These are phyloP conservation scores for Ophiocytium majus DNA, from an alignment of 352 stramenopile genomes.

Conservation along the genomic window DNA sequence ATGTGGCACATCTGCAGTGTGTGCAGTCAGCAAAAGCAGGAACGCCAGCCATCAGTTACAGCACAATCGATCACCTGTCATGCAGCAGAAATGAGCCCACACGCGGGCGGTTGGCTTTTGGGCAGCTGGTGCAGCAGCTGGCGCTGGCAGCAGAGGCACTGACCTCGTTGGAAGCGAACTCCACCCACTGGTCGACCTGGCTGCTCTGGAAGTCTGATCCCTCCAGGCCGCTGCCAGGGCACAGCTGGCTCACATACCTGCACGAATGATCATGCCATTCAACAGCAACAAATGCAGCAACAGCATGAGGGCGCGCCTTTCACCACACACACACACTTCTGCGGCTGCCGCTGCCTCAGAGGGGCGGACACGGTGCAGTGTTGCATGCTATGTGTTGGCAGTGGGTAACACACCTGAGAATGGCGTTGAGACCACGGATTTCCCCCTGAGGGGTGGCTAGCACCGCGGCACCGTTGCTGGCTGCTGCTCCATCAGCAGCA, in stretches of 20 bases:
- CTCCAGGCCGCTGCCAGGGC: conserved; percentile 5
- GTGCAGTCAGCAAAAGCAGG: neutral
- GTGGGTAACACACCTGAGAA: conserved; percentile 35
- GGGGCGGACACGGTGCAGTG: too few relatives aligned
- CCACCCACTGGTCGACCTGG: conserved; percentile 35
- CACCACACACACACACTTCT: too few relatives aligned
- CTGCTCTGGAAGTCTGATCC: conserved; percentile 23
- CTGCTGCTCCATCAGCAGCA: conserved; percentile 12
- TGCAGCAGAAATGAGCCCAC: too few relatives aligned
- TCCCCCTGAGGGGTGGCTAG: conserved; percentile 11
- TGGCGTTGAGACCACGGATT: conserved; percentile 29
- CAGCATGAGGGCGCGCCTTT: too few relatives aligned
- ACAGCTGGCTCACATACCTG: conserved; percentile 35
- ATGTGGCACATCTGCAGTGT: conserved; percentile 35
- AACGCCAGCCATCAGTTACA: conserved; percentile 5
- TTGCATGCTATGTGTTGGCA: neutral
- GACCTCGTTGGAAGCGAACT: conserved; percentile 32
- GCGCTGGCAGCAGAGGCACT: too few relatives aligned
- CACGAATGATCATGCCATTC: too few relatives aligned
- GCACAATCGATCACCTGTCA: too few relatives aligned
- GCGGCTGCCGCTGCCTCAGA: too few relatives aligned
- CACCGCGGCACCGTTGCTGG: neutral
- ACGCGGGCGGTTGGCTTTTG: too few relatives aligned
- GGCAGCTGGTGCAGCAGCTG: too few relatives aligned
- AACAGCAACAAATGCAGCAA: too few relatives aligned